Evolutionary conservation across 306 rosid genomes (phyloP).

Genomic region (Lupinus albus): DNA sequence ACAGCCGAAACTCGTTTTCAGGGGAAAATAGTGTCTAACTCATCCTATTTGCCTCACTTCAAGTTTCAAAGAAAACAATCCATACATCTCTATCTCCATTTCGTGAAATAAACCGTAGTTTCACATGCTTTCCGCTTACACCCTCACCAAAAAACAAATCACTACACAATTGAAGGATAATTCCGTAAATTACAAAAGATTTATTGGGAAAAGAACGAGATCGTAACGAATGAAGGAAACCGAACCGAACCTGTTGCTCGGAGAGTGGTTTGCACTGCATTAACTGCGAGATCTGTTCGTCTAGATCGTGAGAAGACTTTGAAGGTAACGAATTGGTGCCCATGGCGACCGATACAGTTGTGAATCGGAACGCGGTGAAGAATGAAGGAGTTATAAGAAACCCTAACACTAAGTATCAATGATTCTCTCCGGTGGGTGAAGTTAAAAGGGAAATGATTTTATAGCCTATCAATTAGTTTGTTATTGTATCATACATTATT

Average conservation of each 20-base stretch:
- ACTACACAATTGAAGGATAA: conserved; percentile 18
- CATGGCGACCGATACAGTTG: conserved; percentile 49
- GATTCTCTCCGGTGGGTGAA: conserved; percentile 31
- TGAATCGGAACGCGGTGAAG: not conserved
- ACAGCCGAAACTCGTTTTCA: conserved; percentile 7
- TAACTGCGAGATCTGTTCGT: conserved; percentile 99
- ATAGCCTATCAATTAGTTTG: too few species aligned
- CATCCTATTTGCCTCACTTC: not conserved
- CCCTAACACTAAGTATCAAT: conserved; percentile 40
- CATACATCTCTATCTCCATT: conserved; percentile 33
- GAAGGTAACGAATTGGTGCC: conserved; percentile 65
- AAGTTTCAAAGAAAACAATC: not conserved
- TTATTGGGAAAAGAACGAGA: conserved; percentile 5
- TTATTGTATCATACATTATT: too few species aligned
- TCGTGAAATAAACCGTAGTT: conserved; percentile 19
- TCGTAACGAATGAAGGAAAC: conserved; percentile 17
- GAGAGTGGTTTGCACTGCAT: conserved; percentile 99
- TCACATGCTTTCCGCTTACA: not conserved
- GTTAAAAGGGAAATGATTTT: not conserved
- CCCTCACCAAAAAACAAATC: not conserved
- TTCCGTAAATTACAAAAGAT: not conserved
- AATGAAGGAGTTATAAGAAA: conserved; percentile 37
- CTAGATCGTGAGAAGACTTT: conserved; percentile 65
- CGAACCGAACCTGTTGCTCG: conserved; percentile 76
- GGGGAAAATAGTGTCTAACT: not conserved